Evolutionary conservation across 2,329 filamentous ascomycete genomes (phyloP).

Genomic region (Curvularia sp.): DNA sequence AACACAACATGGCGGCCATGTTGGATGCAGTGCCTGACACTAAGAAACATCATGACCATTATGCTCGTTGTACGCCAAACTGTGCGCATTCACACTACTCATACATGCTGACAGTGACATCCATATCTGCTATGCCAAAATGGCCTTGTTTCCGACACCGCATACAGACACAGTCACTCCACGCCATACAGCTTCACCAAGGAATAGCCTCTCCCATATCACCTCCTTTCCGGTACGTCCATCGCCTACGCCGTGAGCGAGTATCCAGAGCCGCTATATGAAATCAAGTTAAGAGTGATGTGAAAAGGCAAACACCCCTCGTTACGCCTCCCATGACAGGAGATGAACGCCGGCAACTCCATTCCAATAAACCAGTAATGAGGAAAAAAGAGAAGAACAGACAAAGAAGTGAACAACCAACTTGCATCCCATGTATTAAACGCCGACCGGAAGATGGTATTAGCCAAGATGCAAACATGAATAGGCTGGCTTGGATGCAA

Average conservation of each 20-base stretch:
- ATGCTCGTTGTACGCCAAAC: constrained; percentile 30
- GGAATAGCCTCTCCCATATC: constrained; percentile 38
- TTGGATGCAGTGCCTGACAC: neutral
- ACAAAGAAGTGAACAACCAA: constrained; percentile 36
- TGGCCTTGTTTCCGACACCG: constrained; percentile 14
- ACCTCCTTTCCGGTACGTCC: constrained; percentile 41
- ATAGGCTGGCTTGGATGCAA: constrained; percentile 35
- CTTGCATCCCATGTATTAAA: constrained; percentile 46
- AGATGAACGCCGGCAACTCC: constrained; percentile 38
- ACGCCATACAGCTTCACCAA: constrained; percentile 30
- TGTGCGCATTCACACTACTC: constrained; percentile 32
- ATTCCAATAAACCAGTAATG: constrained; percentile 14
- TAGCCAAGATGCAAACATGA: constrained; percentile 49
- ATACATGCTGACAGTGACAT: constrained; percentile 27
- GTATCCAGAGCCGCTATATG: constrained; percentile 48
- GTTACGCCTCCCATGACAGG: constrained; percentile 34
- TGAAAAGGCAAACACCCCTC: constrained; percentile 29
- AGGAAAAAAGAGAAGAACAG: constrained; percentile 23
- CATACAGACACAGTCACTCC: constrained; percentile 12
- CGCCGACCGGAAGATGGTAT: constrained; percentile 42
- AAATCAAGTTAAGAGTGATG: constrained; percentile 46
- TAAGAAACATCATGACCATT: constrained; percentile 12
- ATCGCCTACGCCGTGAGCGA: constrained; percentile 43
- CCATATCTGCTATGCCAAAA: constrained; percentile 16
- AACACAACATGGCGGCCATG: constrained; percentile 12